These are phyloP conservation scores for Phytophthora citricola DNA, from an alignment of 352 stramenopile species.

Conservation along the genomic window DNA sequence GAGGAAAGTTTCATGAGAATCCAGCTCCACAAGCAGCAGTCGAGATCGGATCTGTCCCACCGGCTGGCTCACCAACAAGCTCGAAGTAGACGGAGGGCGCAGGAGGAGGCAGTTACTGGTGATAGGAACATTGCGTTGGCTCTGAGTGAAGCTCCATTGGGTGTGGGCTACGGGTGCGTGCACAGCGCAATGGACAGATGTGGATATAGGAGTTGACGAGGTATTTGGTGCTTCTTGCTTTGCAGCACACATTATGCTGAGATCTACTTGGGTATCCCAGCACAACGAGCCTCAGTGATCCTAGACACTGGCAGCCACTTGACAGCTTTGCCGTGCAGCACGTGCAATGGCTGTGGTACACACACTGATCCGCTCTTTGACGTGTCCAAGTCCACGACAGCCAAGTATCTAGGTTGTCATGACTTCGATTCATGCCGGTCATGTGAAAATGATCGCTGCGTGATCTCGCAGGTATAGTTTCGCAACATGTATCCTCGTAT, in stretches of 20 bases:
- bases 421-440: constrained; percentile 57
- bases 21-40: constrained; percentile 33
- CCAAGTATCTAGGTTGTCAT: constrained; percentile 68
- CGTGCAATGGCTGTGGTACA: constrained; percentile 66
- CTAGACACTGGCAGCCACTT: constrained; percentile 86
- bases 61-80: constrained; percentile 50
- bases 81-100: constrained; percentile 51
- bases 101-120: constrained; percentile 12
- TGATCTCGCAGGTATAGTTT: constrained; percentile 71
- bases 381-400: constrained; percentile 78
- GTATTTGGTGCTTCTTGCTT: constrained; percentile 11
- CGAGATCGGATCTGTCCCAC: constrained; percentile 15
- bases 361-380: constrained; percentile 84
- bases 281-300: constrained; percentile 86
- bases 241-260: constrained; percentile 85
- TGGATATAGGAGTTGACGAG: not conserved
- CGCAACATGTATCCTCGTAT: not conserved
- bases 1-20: constrained; percentile 34
- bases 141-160: constrained; percentile 67
- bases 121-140: constrained; percentile 32
- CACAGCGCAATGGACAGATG: constrained; percentile 1
- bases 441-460: constrained; percentile 72
- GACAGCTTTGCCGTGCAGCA: constrained; percentile 77
- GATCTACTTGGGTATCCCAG: constrained; percentile 79
- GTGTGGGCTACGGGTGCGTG: constrained; percentile 71